Percentiles rank a stretch among this genome's conserved stretches.
phyloP scores from a whole-genome alignment of 2,329 filamentous ascomycete species.

The Xylaria sp. region DNA sequence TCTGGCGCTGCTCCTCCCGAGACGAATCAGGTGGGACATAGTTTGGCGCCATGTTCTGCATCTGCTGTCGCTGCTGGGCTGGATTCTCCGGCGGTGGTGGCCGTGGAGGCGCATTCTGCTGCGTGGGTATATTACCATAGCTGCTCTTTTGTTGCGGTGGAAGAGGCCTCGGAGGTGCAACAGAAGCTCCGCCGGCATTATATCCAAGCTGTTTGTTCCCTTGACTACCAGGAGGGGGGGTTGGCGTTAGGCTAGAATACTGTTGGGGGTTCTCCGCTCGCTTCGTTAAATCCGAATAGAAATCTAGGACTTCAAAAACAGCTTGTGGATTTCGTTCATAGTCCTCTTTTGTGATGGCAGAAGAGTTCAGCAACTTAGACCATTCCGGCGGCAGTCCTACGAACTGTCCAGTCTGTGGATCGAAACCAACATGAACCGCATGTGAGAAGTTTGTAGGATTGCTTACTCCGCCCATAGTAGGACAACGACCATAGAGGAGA shows the following conservation, averaged over 20 bases:
- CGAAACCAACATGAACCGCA: slow-evolving; percentile 96
- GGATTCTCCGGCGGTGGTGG: slow-evolving; percentile 57
- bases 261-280: slow-evolving; percentile 75
- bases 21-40: slow-evolving; percentile 63
- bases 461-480: slow-evolving; percentile 97
- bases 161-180: slow-evolving; percentile 76
- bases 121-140: slow-evolving; percentile 53
- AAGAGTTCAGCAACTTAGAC: slow-evolving; percentile 95
- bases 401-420: slow-evolving; percentile 94
- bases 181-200: slow-evolving; percentile 61
- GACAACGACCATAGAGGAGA: slow-evolving; percentile 95
- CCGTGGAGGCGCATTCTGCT: slow-evolving; percentile 56
- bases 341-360: slow-evolving; percentile 97
- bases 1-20: slow-evolving; percentile 69
- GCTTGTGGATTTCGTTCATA: slow-evolving; percentile 96
- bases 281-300: slow-evolving; percentile 86
- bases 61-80: slow-evolving; percentile 66
- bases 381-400: slow-evolving; percentile 94
- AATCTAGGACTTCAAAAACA: slow-evolving; percentile 83
- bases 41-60: slow-evolving; percentile 66
- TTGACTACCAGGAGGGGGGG: slow-evolving; percentile 67
- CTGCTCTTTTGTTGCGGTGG: slow-evolving; percentile 62
- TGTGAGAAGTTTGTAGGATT: slow-evolving; percentile 99
- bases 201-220: slow-evolving; percentile 73
- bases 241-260: slow-evolving; percentile 75